Conservation (phyloP, 75 land plant species). For the Isoetes taiwanensis region DNA sequence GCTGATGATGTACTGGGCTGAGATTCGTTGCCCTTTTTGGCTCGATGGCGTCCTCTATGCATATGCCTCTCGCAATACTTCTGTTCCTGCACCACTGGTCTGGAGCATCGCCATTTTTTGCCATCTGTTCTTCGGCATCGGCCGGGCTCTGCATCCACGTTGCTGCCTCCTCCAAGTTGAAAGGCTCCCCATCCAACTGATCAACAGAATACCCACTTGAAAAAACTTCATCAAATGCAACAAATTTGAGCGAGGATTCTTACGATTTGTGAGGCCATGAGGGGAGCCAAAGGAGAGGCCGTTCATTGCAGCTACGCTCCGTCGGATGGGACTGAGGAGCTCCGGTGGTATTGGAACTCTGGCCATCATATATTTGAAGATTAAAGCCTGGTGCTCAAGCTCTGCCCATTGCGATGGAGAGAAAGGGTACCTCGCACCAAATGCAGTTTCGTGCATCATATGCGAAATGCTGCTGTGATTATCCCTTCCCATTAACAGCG, state of each 20-base stretch:
- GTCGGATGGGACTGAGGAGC: conserved; percentile 22
- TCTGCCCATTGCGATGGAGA: conserved; percentile 30
- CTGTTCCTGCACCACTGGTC: background rate
- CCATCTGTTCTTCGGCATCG: background rate
- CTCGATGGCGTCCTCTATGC: background rate
- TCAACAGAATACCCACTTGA: too few species aligned
- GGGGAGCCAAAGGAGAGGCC: too few species aligned
- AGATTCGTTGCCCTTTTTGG: background rate
- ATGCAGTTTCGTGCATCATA: too few species aligned
- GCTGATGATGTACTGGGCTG: too few species aligned
- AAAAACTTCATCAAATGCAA: too few species aligned
- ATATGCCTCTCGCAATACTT: background rate
- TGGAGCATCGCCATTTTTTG: background rate
- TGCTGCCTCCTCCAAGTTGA: conserved; percentile 23
- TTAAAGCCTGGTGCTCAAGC: conserved; percentile 32
- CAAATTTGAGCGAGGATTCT: too few species aligned
- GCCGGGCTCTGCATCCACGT: background rate
- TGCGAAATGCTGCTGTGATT: too few species aligned
- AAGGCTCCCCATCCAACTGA: conserved; percentile 33
- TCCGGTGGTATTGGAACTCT: conserved; percentile 27
- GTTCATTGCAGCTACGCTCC: background rate
- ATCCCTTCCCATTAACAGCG: too few species aligned
- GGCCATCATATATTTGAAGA: conserved; percentile 35
- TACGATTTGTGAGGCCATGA: too few species aligned
- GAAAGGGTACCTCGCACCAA: too few species aligned